phyloP scores from a whole-genome alignment of 2,329 filamentous ascomycete species.

The Penicillium thymicola region DNA sequence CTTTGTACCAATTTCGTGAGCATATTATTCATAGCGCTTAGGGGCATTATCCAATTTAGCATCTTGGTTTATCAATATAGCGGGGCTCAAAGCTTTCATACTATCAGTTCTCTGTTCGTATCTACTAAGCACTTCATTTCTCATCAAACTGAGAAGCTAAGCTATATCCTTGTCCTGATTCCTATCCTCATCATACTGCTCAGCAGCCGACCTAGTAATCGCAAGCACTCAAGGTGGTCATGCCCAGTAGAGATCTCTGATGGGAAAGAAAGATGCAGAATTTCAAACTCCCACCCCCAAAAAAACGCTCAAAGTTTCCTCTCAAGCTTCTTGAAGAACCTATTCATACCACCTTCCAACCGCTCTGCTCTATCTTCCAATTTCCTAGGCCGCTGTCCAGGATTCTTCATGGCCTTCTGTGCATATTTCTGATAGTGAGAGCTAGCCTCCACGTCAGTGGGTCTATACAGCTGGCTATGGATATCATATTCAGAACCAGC shows the following conservation, averaged over 20 bases:
- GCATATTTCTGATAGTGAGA: slow-evolving; percentile 37
- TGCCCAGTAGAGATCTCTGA: neutral
- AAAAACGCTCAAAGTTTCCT: slow-evolving; percentile 33
- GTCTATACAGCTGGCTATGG: slow-evolving; percentile 47
- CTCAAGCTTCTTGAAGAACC: slow-evolving; percentile 47
- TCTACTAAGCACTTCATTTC: neutral
- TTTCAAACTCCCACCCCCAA: neutral
- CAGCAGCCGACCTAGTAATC: neutral
- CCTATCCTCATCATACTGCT: neutral
- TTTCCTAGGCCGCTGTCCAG: slow-evolving; percentile 33
- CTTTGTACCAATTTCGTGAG: slow-evolving; percentile 7
- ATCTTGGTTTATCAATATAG: slow-evolving; percentile 9
- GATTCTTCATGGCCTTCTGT: slow-evolving; percentile 33
- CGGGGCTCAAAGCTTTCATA: slow-evolving; percentile 1
- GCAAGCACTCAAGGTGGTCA: neutral
- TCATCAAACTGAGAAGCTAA: neutral
- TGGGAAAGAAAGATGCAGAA: neutral
- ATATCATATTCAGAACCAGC: slow-evolving; percentile 40
- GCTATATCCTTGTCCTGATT: neutral
- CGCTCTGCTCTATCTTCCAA: slow-evolving; percentile 39
- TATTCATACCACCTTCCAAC: slow-evolving; percentile 44
- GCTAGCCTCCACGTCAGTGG: slow-evolving; percentile 43
- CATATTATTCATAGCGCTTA: slow-evolving; percentile 12
- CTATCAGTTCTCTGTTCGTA: neutral
- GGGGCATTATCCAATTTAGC: slow-evolving; percentile 10